Conservation (phyloP, 1,284 basidiomycete genomes). For the Ceratobasidium sp. region DNA sequence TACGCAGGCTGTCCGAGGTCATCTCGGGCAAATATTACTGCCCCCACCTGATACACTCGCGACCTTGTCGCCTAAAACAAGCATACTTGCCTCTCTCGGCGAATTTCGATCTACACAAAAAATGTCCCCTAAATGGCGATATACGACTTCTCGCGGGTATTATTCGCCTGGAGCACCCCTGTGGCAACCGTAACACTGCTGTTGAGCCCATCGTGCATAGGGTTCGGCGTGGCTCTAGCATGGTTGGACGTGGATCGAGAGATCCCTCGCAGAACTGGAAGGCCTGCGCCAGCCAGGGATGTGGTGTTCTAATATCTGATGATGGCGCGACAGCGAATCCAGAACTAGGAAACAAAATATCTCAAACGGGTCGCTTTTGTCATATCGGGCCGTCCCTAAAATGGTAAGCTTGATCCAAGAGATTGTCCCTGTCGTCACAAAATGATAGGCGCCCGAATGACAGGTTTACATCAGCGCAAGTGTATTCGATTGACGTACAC, state of each 20-base stretch:
- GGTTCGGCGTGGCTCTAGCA: constrained; percentile 19
- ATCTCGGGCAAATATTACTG: constrained; percentile 13
- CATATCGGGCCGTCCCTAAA: constrained; percentile 11
- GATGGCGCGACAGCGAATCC: constrained; percentile 33
- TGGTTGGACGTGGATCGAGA: constrained; percentile 36
- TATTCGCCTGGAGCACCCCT: constrained; percentile 10
- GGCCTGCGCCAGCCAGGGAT: constrained; percentile 34
- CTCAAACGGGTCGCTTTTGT: constrained; percentile 36
- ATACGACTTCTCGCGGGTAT: constrained; percentile 6
- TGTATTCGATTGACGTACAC: constrained; percentile 34
- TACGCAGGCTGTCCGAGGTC: background rate
- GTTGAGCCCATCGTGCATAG: background rate
- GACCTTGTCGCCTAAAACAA: background rate
- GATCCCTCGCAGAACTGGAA: constrained; percentile 36
- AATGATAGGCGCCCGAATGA: constrained; percentile 32
- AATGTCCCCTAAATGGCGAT: constrained; percentile 1
- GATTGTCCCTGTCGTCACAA: background rate
- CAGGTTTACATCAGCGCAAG: constrained; percentile 13
- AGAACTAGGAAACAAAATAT: constrained; percentile 27
- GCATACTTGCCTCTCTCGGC: background rate
- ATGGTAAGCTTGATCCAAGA: constrained; percentile 23
- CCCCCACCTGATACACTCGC: constrained; percentile 10
- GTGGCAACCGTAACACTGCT: constrained; percentile 13
- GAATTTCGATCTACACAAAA: constrained; percentile 24
- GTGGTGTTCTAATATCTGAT: constrained; percentile 32